Evolutionary conservation across 305 asterid species (phyloP).

Genomic region (Striga hermonthica): DNA sequence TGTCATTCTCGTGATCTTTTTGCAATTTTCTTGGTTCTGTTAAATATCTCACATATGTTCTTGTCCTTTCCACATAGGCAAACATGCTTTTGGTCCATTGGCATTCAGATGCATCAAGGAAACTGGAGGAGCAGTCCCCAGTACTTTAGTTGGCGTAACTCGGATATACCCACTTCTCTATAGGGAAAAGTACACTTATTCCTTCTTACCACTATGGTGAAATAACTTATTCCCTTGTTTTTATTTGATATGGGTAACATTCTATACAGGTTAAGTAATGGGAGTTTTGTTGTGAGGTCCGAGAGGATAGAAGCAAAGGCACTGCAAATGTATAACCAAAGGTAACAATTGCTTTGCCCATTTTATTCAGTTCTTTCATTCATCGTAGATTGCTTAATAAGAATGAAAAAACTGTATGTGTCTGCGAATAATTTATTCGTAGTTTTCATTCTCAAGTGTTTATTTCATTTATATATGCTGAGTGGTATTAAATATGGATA

Average conservation of each 20-base stretch:
- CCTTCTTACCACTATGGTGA: slow-evolving; percentile 25
- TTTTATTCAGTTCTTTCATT: slow-evolving; percentile 14
- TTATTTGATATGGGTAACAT: slow-evolving; percentile 33
- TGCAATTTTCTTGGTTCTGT: slow-evolving; percentile 28
- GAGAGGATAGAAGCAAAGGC: slow-evolving; percentile 69
- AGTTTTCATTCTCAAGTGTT: slow-evolving; percentile 15
- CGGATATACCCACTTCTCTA: slow-evolving; percentile 81
- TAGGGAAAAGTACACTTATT: slow-evolving; percentile 60
- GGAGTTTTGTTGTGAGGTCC: slow-evolving; percentile 66
- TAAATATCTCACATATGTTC: slow-evolving; percentile 29
- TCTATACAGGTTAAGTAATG: slow-evolving; percentile 58
- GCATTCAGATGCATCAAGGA: slow-evolving; percentile 85
- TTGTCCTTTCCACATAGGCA: slow-evolving; percentile 49
- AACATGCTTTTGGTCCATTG: slow-evolving; percentile 58
- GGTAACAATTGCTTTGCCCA: slow-evolving; percentile 42
- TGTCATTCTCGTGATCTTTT: slow-evolving; percentile 23
- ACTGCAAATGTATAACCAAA: slow-evolving; percentile 54
- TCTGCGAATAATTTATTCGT: slow-evolving; percentile 11
- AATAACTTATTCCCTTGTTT: slow-evolving; percentile 20
- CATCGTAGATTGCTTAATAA: slow-evolving; percentile 2
- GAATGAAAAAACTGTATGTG: slow-evolving; percentile 2
- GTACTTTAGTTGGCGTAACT: slow-evolving; percentile 73
- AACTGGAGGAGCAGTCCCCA: slow-evolving; percentile 80
- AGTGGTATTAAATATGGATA: slow-evolving; percentile 6
- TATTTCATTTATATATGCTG: slow-evolving; percentile 20